phyloP scores from a whole-genome alignment of 345 rosid species.

The Syzygium grande region DNA sequence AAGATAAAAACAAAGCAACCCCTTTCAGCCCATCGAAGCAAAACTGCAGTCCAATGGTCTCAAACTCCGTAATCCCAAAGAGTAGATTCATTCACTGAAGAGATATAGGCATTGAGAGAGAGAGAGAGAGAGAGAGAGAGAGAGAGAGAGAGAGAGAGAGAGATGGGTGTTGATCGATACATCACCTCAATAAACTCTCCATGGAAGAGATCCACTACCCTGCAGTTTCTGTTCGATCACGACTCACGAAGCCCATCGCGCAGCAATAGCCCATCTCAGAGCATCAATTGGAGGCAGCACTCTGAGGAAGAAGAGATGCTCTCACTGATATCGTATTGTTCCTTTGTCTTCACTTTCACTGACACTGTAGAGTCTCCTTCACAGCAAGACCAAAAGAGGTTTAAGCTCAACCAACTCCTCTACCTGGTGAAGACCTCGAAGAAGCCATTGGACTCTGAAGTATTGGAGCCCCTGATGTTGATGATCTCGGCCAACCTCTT shows the following conservation, averaged over 20 bases:
- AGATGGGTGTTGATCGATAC: conserved; percentile 30
- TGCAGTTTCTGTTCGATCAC: conserved; percentile 26
- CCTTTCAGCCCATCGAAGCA: not conserved
- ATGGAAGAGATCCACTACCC: conserved; percentile 20
- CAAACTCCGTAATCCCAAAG: not conserved
- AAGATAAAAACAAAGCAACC: conserved; percentile 1
- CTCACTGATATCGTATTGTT: conserved; percentile 26
- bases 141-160: not conserved
- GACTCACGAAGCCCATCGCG: conserved; percentile 14
- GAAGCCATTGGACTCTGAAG: conserved; percentile 13
- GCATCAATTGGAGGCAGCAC: not conserved
- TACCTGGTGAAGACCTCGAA: conserved; percentile 19
- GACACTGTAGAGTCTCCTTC: conserved; percentile 44
- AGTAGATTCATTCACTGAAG: not conserved
- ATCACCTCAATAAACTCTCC: conserved; percentile 21
- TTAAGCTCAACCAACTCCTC: conserved; percentile 38
- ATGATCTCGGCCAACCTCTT: conserved; percentile 51
- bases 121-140: not conserved
- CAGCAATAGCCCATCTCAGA: conserved; percentile 4
- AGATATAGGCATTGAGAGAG: not conserved
- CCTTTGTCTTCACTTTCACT: conserved; percentile 30
- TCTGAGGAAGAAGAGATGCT: conserved; percentile 17
- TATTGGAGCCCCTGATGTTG: conserved; percentile 18
- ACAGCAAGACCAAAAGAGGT: conserved; percentile 38
- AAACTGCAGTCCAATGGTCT: not conserved